phyloP scores from a whole-genome alignment of 2,329 filamentous ascomycete species.

The Botrytis deweyae region DNA sequence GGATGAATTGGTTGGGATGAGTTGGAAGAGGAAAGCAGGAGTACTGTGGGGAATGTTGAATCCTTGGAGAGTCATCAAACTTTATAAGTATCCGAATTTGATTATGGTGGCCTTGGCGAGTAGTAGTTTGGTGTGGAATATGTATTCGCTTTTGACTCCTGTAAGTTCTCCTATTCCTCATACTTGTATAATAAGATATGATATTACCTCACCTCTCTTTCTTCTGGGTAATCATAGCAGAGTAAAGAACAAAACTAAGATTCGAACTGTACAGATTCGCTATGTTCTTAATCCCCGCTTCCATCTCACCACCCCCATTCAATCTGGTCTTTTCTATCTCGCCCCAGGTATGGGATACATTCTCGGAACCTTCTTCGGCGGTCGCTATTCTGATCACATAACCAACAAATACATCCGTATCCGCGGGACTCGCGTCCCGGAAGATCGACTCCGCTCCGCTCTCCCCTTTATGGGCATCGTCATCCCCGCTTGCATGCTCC shows the following conservation, averaged over 20 bases:
- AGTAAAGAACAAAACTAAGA: background rate
- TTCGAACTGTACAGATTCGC: conserved; percentile 48
- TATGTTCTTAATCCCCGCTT: conserved; percentile 76
- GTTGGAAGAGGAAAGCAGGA: conserved; percentile 48
- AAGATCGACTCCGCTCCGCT: conserved; percentile 64
- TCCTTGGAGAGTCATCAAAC: conserved; percentile 60
- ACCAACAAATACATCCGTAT: conserved; percentile 62
- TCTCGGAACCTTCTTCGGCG: conserved; percentile 68
- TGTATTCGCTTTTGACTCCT: conserved; percentile 66
- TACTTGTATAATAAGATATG: background rate
- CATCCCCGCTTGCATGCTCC: conserved; percentile 62
- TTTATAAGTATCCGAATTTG: conserved; percentile 70
- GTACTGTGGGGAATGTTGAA: conserved; percentile 64
- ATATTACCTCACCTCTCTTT: background rate
- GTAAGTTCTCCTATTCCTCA: background rate
- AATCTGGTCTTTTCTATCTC: conserved; percentile 71
- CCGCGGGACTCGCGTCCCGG: conserved; percentile 59
- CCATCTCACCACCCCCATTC: conserved; percentile 62
- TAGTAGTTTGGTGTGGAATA: conserved; percentile 70
- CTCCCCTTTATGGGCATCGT: conserved; percentile 56
- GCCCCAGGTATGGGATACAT: conserved; percentile 71
- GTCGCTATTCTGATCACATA: conserved; percentile 65
- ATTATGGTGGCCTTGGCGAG: conserved; percentile 60
- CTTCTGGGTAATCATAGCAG: too few relatives aligned
- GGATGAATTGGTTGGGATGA: conserved; percentile 58